Conservation (phyloP, 2,329 filamentous ascomycete genomes). For the Alternaria incomplexa region DNA sequence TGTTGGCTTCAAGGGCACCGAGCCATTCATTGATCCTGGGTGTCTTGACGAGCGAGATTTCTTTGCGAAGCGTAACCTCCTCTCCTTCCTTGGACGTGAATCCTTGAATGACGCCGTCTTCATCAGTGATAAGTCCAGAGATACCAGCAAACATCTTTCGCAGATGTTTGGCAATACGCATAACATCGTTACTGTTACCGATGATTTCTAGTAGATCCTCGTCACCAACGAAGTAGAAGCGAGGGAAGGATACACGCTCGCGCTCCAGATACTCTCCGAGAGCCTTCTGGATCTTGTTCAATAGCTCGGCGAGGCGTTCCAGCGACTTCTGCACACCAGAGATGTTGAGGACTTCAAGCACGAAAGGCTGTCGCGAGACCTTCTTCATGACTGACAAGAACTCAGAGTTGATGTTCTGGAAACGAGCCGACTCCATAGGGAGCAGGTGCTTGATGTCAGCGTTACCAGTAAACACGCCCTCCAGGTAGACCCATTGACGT, state of each 20-base stretch:
- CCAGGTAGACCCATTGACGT: constrained; percentile 98
- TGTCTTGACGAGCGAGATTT: constrained; percentile 90
- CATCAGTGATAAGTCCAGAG: constrained; percentile 87
- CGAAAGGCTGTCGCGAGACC: constrained; percentile 93
- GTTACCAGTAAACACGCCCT: constrained; percentile 98
- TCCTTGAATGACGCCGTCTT: constrained; percentile 86
- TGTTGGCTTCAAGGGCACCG: constrained; percentile 86
- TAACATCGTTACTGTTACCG: constrained; percentile 96
- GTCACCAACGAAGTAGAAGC: constrained; percentile 99
- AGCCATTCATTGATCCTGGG: constrained; percentile 99
- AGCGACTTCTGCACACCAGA: constrained; percentile 94
- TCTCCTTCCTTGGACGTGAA: constrained; percentile 97
- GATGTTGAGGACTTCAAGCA: constrained; percentile 95
- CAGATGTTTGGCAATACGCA: constrained; percentile 97
- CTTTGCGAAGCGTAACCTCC: constrained; percentile 82
- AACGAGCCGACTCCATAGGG: constrained; percentile 93
- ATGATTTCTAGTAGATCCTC: constrained; percentile 99
- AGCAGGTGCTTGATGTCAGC: constrained; percentile 98
- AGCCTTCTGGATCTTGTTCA: constrained; percentile 99
- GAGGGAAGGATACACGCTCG: constrained; percentile 94
- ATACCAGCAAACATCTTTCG: constrained; percentile 99
- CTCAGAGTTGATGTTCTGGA: constrained; percentile 99
- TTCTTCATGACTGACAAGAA: constrained; percentile 99
- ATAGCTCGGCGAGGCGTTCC: constrained; percentile 91
- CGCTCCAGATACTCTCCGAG: constrained; percentile 98